Base-by-base conservation (phyloP, 2,329 filamentous ascomycete genomes). In the Scedosporium apiospermum region DNA sequence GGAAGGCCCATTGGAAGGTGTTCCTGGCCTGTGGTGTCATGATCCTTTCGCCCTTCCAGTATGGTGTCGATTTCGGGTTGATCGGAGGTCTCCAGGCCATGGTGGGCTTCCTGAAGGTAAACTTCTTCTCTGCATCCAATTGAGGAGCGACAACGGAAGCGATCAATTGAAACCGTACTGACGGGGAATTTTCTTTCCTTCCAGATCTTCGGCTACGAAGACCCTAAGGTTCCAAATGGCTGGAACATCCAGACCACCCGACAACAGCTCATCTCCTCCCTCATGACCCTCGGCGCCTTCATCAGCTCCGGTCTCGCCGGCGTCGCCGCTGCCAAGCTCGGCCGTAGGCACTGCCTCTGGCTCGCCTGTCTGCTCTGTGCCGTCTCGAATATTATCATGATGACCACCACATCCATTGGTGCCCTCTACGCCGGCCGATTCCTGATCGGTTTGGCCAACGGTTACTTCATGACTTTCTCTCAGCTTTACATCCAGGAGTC, bases 361-460 rank as follows among this genome's bases (percentile, higher is more conserved):
- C 64, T 75, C 3, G 81, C 80, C 1, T 80, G 78, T 63, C n/a
- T 78, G 1, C 69, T 81, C 7, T 82, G 80, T 65, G 76, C 73
- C 65, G 70, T 80, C 3, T 74, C 81, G 16, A 84, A 84, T 65
- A 72, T 83, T 18, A 75, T 84, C 67, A 85, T 85, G 82, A 84
- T 85, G 62, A 80, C 78, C 3, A 83, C 80, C 0, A 77, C 74
- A 6, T 69, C 73, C 62, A 82, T 86, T 44, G 80, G 75, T 16
- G 80, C 77, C 1, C 76, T 86, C 4, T 85, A 86, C 63, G 75
- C 77, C 26, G 82, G 80, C 9, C 78, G 82, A 44, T 70, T 85
- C 6, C 68, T 85, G 16, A 81, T 84, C 62, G 83, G 83, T 2
- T 64, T 85, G 4, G 79, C 81, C 5, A 84, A 84, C 66, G 82